These are phyloP conservation scores for Leishmania braziliensis DNA, from an alignment of 208 protist species.

Conservation along the genomic window DNA sequence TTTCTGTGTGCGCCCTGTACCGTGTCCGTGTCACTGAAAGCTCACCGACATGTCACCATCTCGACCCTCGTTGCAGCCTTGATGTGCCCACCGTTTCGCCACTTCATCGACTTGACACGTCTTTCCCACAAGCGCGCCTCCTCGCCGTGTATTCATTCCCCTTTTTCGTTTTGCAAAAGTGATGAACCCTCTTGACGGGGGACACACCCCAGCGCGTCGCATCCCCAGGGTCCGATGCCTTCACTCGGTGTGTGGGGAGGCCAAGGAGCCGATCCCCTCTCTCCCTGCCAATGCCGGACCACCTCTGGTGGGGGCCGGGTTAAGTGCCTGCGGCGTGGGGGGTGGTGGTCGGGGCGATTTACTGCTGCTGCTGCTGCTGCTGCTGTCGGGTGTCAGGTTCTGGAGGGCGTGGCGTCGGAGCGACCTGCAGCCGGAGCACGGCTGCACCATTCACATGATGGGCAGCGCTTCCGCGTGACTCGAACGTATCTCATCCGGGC, in stretches of 20 bases:
- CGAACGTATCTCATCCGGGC: not conserved
- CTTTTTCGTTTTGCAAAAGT: conserved; percentile 6
- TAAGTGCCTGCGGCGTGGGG: not conserved
- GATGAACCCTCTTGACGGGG: not conserved
- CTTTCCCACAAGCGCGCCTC: not conserved
- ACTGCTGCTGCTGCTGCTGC: not conserved
- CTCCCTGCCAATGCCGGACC: not conserved
- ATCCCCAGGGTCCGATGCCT: too few species aligned
- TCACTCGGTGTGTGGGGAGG: too few species aligned
- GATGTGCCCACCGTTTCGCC: too few species aligned
- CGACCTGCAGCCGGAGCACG: not conserved
- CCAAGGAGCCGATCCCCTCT: not conserved
- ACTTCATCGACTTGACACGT: not conserved
- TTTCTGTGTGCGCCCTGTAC: not conserved
- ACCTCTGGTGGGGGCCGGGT: not conserved
- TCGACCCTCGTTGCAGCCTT: too few species aligned
- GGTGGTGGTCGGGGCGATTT: not conserved
- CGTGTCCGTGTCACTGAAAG: too few species aligned
- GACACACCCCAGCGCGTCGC: too few species aligned
- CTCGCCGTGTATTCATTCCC: not conserved
- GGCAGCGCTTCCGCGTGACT: not conserved
- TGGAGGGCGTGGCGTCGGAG: not conserved
- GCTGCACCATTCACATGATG: not conserved
- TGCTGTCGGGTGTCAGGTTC: not conserved
- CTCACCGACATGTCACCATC: too few species aligned